Percentiles rank a stretch among this genome's conserved stretches.
Conservation (phyloP, 148 eudicot species). For the Diospyros lotus region DNA sequence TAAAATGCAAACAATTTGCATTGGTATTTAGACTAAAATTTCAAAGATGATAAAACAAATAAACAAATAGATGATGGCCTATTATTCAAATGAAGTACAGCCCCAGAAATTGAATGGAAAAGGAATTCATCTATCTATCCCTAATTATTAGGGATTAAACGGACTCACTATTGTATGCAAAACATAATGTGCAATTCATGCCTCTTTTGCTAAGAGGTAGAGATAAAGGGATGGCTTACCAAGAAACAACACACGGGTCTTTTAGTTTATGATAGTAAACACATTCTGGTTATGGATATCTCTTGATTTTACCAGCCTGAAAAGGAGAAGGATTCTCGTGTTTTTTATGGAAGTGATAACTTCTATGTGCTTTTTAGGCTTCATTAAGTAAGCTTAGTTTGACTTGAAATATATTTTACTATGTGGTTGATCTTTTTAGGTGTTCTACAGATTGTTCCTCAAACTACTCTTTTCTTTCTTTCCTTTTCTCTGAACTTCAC, state of each 20-base stretch:
- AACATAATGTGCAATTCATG: background rate
- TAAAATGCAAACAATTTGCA: background rate
- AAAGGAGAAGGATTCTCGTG: slow-evolving; percentile 33
- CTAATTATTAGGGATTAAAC: background rate
- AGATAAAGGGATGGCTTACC: background rate
- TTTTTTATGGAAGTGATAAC: slow-evolving; percentile 79
- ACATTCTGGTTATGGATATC: slow-evolving; percentile 9
- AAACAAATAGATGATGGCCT: slow-evolving; percentile 1
- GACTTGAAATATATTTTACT: background rate
- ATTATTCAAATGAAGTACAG: background rate
- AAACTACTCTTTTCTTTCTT: background rate
- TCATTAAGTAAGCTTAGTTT: slow-evolving; percentile 56
- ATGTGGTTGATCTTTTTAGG: slow-evolving; percentile 4
- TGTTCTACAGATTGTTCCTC: background rate
- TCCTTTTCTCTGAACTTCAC: slow-evolving; percentile 14
- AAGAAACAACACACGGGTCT: background rate
- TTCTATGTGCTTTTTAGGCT: slow-evolving; percentile 83
- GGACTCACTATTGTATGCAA: background rate
- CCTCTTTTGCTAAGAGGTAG: background rate
- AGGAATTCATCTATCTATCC: background rate
- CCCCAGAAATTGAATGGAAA: background rate
- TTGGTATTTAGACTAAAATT: background rate
- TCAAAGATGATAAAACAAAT: background rate
- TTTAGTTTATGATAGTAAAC: slow-evolving; percentile 1
- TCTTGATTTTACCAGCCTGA: slow-evolving; percentile 20